phyloP scores from a whole-genome alignment of 352 stramenopile species.

The Phytophthora sp. region DNA sequence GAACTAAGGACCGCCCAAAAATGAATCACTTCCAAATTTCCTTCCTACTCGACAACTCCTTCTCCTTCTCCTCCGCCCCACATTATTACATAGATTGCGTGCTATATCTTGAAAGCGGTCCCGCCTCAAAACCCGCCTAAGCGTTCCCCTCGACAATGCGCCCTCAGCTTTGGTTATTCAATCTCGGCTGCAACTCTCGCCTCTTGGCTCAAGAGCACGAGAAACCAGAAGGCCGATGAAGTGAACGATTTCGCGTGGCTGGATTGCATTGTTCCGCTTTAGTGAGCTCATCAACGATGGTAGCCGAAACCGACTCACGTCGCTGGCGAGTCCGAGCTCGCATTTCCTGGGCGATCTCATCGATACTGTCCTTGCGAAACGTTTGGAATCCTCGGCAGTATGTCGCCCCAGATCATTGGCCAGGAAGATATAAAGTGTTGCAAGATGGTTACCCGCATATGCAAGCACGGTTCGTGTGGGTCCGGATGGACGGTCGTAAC shows the following conservation, averaged over 20 bases:
- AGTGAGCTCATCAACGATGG: neutral
- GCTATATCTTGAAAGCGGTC: too few species aligned
- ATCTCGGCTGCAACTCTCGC: too few species aligned
- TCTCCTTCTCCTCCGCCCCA: too few species aligned
- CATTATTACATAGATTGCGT: too few species aligned
- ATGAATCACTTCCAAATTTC: too few species aligned
- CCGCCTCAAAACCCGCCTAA: too few species aligned
- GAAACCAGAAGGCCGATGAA: too few species aligned
- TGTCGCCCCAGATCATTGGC: constrained; percentile 8
- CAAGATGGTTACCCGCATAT: neutral
- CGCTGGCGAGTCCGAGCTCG: neutral
- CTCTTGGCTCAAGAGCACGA: too few species aligned
- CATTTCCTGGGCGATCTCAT: neutral
- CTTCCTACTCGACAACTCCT: too few species aligned
- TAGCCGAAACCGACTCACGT: neutral
- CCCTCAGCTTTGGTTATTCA: too few species aligned
- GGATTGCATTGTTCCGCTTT: neutral
- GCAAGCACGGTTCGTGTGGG: constrained; percentile 2
- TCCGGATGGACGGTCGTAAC: neutral
- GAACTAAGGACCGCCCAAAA: too few species aligned
- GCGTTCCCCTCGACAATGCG: too few species aligned
- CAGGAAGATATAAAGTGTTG: constrained; percentile 11
- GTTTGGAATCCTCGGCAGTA: neutral
- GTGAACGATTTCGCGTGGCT: neutral
- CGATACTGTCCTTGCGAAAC: neutral